Conservation (phyloP, 2,329 filamentous ascomycete species). For the Zopfia rhizophila region DNA sequence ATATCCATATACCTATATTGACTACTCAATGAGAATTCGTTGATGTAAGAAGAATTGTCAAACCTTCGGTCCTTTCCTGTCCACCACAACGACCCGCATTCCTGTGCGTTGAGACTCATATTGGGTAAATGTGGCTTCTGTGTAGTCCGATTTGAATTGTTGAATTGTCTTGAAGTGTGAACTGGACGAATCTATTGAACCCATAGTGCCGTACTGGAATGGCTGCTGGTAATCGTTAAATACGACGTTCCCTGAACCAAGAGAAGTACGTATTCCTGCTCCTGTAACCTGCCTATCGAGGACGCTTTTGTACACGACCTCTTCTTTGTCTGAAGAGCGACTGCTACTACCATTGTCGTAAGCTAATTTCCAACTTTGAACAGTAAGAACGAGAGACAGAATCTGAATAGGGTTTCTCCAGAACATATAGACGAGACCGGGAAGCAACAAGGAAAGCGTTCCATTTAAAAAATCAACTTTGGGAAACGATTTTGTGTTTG, state of each 20-base stretch:
- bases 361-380: conserved; percentile 7
- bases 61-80: conserved; percentile 88
- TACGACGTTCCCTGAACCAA: conserved; percentile 1
- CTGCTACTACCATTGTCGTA: conserved; percentile 45
- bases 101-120: conserved; percentile 96
- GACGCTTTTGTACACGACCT: conserved; percentile 3
- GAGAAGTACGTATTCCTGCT: conserved; percentile 2
- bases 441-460: no score
- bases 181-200: conserved; percentile 49
- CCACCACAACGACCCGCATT: conserved; percentile 92
- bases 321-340: conserved; percentile 36
- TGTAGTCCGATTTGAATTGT: conserved; percentile 89
- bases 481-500: no score
- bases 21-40: conserved; percentile 1
- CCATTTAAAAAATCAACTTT: no score
- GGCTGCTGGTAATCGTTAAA: conserved; percentile 9
- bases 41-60: background rate
- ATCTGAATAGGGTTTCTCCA: no score
- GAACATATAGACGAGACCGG: no score
- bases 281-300: background rate
- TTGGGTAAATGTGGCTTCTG: conserved; percentile 86
- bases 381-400: no score
- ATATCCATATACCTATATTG: conserved; percentile 76
- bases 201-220: conserved; percentile 36
- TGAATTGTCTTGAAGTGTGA: conserved; percentile 83